Percentiles rank a stretch among this genome's conserved stretches.
phyloP scores from a whole-genome alignment of 345 rosid genomes.

The Syzygium grande region DNA sequence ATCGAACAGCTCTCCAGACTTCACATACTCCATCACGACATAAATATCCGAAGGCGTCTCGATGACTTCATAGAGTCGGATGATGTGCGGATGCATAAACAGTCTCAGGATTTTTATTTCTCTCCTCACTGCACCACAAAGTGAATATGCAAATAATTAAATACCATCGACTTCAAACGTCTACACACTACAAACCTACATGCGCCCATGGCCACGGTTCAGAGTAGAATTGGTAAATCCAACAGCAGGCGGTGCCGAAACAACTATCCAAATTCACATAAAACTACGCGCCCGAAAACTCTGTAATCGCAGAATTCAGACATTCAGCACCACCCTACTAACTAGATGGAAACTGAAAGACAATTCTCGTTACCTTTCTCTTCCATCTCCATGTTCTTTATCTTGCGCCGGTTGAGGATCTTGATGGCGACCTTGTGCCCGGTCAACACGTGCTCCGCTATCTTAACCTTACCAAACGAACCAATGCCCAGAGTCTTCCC shows the following conservation, averaged over 20 bases:
- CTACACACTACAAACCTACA: not conserved
- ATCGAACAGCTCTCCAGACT: conserved; percentile 97
- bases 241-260: not conserved
- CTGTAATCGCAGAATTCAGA: not conserved
- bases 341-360: not conserved
- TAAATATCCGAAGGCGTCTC: conserved; percentile 84
- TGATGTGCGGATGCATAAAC: conserved; percentile 98
- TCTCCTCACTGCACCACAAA: conserved; percentile 67
- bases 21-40: conserved; percentile 97
- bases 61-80: conserved; percentile 91
- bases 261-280: not conserved
- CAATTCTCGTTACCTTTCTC: conserved; percentile 57
- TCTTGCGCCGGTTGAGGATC: conserved; percentile 90
- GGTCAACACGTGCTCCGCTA: conserved; percentile 88
- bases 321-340: not conserved
- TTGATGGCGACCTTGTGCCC: conserved; percentile 96
- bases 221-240: not conserved
- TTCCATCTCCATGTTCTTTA: conserved; percentile 91
- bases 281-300: not conserved
- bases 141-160: not conserved
- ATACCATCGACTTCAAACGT: not conserved
- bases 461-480: conserved; percentile 93
- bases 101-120: conserved; percentile 94
- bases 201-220: not conserved
- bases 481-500: conserved; percentile 97